Conservation (phyloP, 495 filamentous ascomycete species). For the Staphylotrichum longicolle region DNA sequence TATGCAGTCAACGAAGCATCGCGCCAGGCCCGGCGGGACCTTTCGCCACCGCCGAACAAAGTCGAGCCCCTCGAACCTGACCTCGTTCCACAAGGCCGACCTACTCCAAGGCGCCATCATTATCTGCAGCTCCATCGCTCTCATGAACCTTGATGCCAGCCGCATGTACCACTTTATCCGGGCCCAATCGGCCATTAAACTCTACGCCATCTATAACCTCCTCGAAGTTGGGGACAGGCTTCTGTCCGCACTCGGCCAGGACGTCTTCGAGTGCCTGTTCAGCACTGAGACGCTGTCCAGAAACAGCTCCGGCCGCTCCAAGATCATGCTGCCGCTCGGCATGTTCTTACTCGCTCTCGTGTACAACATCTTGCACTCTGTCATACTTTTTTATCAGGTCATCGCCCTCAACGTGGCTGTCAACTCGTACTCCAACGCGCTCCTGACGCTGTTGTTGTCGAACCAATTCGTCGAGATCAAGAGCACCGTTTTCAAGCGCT, state of each 20-base stretch:
- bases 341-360: slow-evolving; percentile 83
- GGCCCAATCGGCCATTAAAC: slow-evolving; percentile 93
- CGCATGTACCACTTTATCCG: slow-evolving; percentile 98
- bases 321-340: slow-evolving; percentile 84
- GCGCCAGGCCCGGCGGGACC: slow-evolving; percentile 28
- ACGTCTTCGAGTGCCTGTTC: slow-evolving; percentile 94
- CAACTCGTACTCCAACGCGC: slow-evolving; percentile 96
- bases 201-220: slow-evolving; percentile 98
- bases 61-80: slow-evolving; percentile 78
- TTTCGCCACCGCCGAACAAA: slow-evolving; percentile 71
- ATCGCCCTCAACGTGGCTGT: slow-evolving; percentile 97
- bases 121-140: slow-evolving; percentile 72
- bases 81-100: slow-evolving; percentile 90
- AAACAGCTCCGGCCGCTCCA: slow-evolving; percentile 82
- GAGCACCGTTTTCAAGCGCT: slow-evolving; percentile 93
- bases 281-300: slow-evolving; percentile 88
- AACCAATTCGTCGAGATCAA: slow-evolving; percentile 99
- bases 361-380: slow-evolving; percentile 85
- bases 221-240: slow-evolving; percentile 86
- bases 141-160: slow-evolving; percentile 93
- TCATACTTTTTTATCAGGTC: slow-evolving; percentile 91
- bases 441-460: slow-evolving; percentile 85
- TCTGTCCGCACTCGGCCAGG: slow-evolving; percentile 86
- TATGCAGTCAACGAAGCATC: slow-evolving; percentile 10
- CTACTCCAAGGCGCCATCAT: slow-evolving; percentile 86